Evolutionary conservation across 768 basidiomycete species (phyloP), one percentile per base, ranked within the genome.

Genomic region (Suillus placidus): DNA sequence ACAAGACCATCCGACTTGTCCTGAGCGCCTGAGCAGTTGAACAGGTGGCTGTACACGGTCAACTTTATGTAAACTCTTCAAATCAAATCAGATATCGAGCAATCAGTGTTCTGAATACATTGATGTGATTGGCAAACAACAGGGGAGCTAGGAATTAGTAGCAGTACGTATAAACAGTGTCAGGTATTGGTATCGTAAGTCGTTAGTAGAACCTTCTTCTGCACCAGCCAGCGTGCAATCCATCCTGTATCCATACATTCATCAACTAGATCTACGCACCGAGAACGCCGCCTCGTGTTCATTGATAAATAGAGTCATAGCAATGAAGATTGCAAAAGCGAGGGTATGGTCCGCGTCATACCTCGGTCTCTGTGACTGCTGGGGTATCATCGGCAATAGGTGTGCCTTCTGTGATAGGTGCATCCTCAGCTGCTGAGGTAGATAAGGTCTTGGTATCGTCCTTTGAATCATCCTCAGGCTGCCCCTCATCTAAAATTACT

Each of bases 161-260:
- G 60, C 52, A 68, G 42, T 68, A 67, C 38, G 66, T 69, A 67
- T 73, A 68, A 68, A 68, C 67, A 67, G 68, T 64, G 63, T 38
- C 58, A 66, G 63, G 63, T 69, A 72, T 64, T 43, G 55, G 65
- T 70, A 66, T 68, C 45, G 42, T 60, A 38, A 57, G 40, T 66
- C 58, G 51, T 65, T 16, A 30, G 37, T 37, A 43, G 16, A 35
- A 64, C 56, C 26, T 16, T 52, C 51, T 45, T 45, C 40, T 67
- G 64, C 64, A 64, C 49, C 64, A 60, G 10, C 65, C 62, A 32
- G 65, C 32, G 64, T 65, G 64, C 66, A 60, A 43, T 30, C 26
- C 34, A 47, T 54, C 30, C 37, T 42, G 26, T 56, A 30, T 64
- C 26, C 56, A 35, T 18, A 38, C 34, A 63, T 60, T n/a, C 20